Conservation (phyloP, 73 alveolate species). For the Symbiodinium pilosum region DNA sequence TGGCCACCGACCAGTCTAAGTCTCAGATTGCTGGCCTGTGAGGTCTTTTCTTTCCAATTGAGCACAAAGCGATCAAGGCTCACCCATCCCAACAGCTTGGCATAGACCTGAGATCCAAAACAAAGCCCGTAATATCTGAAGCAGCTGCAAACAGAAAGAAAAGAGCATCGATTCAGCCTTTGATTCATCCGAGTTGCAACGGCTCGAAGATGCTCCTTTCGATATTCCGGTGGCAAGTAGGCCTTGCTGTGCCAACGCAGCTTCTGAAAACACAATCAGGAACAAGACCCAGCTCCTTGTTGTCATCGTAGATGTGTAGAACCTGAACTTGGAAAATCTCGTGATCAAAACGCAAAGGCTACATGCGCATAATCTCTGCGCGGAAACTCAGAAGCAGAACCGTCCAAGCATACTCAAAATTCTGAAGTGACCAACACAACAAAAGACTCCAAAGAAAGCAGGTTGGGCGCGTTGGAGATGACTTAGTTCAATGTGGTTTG, state of each 20-base stretch:
- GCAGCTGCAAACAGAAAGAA: not conserved
- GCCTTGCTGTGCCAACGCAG: not conserved
- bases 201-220: not conserved
- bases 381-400: too few relatives aligned
- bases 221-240: not conserved
- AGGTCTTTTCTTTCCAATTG: not conserved
- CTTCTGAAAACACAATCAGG: too few relatives aligned
- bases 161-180: too few relatives aligned
- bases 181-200: not conserved
- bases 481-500: too few relatives aligned
- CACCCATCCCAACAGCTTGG: not conserved
- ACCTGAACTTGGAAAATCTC: too few relatives aligned
- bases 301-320: not conserved
- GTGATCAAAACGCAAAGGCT: too few relatives aligned
- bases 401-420: too few relatives aligned
- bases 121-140: not conserved
- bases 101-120: not conserved
- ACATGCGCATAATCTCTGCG: too few relatives aligned
- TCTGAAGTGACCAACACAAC: too few relatives aligned
- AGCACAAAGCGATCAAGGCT: conserved; percentile 1
- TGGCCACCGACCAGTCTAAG: not conserved
- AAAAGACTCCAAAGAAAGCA: too few relatives aligned
- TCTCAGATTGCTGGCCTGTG: not conserved
- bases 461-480: too few relatives aligned
- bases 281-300: not conserved